Evolutionary conservation across 2,329 filamentous ascomycete genomes (phyloP), one percentile per base, ranked within the genome.

Genomic region (Talaromyces sp.): DNA sequence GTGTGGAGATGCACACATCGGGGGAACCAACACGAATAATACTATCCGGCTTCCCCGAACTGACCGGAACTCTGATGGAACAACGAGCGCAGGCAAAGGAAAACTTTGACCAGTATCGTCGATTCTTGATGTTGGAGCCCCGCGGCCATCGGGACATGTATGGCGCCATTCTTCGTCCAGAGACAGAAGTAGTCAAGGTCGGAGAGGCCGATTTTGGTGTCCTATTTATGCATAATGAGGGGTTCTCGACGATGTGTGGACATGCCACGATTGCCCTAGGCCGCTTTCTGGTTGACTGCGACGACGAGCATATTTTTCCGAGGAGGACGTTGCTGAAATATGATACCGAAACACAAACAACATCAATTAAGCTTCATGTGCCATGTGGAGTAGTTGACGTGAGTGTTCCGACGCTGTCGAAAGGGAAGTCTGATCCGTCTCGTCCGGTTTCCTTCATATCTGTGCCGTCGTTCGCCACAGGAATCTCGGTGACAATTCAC

Each of bases 81-180:
- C 52, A 57, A 24, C 52, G 52, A 14, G 52, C 79, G 0, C 72
- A 81, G 68, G 77, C 79, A 5, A 74, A 75, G 57, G 35, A 69
- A 5, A 66, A 81, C 7, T 69, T 78, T 45, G 79, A 83, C 67
- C 70, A 80, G 31, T 69, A 83, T 65, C 80, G 82, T 1, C 71
- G 71, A 9, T 71, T 74, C 3, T 69, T 83, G 13, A 79, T 83
- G 70, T 73, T 79, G 4, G 83, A 84, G 66, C 82, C 82, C 6
- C 78, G 82, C 39, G 82, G 82, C 14, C 82, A 84, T 68, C 73
- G 73, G 14, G 83, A 82, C 64, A 85, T 84, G 83, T 84, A 84
- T 66, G 82, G 83, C 2, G 82, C 81, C 6, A 76, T 84, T 31
- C 72, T 84, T 50, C 68, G 72, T 1, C 75, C 70, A 0, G 73